These are phyloP conservation scores for Kazachstania africana DNA, from an alignment of 805 yeast genomes.

Conservation along the genomic window DNA sequence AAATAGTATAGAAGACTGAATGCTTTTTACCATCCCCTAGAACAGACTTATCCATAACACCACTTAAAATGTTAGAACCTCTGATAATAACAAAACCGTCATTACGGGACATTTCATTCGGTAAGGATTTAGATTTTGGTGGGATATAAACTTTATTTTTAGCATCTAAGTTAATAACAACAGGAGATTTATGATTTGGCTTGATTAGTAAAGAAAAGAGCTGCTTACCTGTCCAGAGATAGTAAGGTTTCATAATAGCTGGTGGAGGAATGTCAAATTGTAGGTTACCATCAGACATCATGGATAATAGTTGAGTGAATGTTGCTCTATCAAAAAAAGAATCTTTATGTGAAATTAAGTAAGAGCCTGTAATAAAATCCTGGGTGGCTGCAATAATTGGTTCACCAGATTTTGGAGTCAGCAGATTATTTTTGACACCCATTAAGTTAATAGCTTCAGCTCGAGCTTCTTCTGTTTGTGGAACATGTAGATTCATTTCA, in stretches of 20 bases:
- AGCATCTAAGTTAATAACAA: slow-evolving; percentile 84
- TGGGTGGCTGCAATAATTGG: slow-evolving; percentile 99
- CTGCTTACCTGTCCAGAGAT: slow-evolving; percentile 96
- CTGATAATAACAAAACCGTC: slow-evolving; percentile 89
- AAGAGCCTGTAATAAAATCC: slow-evolving; percentile 96
- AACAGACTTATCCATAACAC: slow-evolving; percentile 93
- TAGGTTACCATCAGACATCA: slow-evolving; percentile 89
- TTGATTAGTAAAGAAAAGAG: slow-evolving; percentile 76
- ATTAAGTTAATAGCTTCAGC: slow-evolving; percentile 96
- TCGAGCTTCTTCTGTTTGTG: slow-evolving; percentile 97
- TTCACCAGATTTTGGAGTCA: slow-evolving; percentile 96
- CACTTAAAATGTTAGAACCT: slow-evolving; percentile 79
- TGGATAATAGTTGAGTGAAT: slow-evolving; percentile 68
- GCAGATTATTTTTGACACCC: slow-evolving; percentile 92
- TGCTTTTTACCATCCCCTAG: slow-evolving; percentile 97
- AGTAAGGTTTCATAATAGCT: slow-evolving; percentile 76
- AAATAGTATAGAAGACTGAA: slow-evolving; percentile 87
- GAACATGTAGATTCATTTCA: slow-evolving; percentile 97
- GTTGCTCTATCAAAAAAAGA: slow-evolving; percentile 83
- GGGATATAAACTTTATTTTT: slow-evolving; percentile 83
- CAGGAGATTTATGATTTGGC: slow-evolving; percentile 68
- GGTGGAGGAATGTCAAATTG: slow-evolving; percentile 96
- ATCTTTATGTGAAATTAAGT: slow-evolving; percentile 84
- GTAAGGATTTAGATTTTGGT: slow-evolving; percentile 52
- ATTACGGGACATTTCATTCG: slow-evolving; percentile 93